Evolutionary conservation across 139 green algal species (phyloP).

Genomic region (Pseudopediastrum boryanum): DNA sequence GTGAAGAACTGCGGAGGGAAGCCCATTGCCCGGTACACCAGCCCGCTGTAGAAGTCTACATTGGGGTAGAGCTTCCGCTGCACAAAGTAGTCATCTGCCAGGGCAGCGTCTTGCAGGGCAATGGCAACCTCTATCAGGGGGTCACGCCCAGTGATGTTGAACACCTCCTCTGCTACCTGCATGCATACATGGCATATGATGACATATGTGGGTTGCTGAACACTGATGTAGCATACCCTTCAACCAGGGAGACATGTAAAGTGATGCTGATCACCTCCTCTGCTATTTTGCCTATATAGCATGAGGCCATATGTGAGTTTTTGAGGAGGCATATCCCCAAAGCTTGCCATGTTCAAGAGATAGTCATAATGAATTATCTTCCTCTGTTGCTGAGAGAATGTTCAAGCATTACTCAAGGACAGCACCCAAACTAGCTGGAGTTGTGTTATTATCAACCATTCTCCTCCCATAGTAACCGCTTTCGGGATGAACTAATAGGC

Average conservation of each 20-base stretch:
- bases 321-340: too few relatives aligned
- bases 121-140: slow-evolving; percentile 95
- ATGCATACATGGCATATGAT: not conserved
- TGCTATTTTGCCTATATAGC: too few relatives aligned
- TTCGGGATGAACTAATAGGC: too few relatives aligned
- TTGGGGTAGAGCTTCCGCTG: slow-evolving; percentile 98
- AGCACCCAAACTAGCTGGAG: too few relatives aligned
- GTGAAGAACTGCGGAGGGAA: slow-evolving; percentile 99
- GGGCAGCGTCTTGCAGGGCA: slow-evolving; percentile 82
- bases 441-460: too few relatives aligned
- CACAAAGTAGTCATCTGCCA: slow-evolving; percentile 78
- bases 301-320: too few relatives aligned
- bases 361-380: too few relatives aligned
- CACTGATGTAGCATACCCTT: not conserved
- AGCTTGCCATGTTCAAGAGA: too few relatives aligned
- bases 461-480: too few relatives aligned
- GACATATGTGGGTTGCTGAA: too few relatives aligned
- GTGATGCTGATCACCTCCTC: not conserved
- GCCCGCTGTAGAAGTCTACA: slow-evolving; percentile 97
- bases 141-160: slow-evolving; percentile 89
- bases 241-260: not conserved
- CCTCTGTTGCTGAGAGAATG: too few relatives aligned
- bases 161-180: slow-evolving; percentile 85
- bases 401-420: too few relatives aligned
- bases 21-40: slow-evolving; percentile 90